Conservation (phyloP, 2,329 filamentous ascomycete species). For the Trichoderma sp. region DNA sequence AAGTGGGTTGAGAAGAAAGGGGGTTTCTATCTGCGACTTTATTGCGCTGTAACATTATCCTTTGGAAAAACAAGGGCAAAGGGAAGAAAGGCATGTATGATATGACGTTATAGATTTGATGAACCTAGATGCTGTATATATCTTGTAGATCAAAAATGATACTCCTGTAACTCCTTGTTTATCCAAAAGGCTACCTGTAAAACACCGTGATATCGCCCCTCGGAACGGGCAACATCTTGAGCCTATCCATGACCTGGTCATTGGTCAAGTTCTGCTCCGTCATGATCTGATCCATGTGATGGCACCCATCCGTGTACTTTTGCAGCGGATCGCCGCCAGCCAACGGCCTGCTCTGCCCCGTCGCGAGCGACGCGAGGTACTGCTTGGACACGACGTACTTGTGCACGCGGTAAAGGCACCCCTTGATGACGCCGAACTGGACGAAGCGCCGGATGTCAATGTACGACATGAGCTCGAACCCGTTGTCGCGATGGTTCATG, state of each 20-base stretch:
- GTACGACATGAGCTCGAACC: constrained; percentile 67
- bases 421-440: constrained; percentile 95
- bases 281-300: constrained; percentile 81
- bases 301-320: constrained; percentile 71
- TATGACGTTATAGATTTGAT: constrained; percentile 25
- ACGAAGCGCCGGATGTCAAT: constrained; percentile 90
- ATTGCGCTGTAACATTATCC: constrained; percentile 36
- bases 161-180: neutral
- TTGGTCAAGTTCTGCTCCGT: constrained; percentile 73
- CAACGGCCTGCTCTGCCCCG: constrained; percentile 51
- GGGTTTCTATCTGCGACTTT: neutral
- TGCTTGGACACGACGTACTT: constrained; percentile 79
- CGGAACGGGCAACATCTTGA: constrained; percentile 60
- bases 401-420: constrained; percentile 88
- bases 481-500: constrained; percentile 67
- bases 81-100: constrained; percentile 5
- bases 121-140: constrained; percentile 20
- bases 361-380: constrained; percentile 59
- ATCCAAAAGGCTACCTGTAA: constrained; percentile 47
- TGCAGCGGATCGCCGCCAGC: constrained; percentile 57
- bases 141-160: neutral
- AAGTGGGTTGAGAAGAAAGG: neutral
- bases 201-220: constrained; percentile 58
- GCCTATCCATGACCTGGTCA: constrained; percentile 67
- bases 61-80: constrained; percentile 13